phyloP scores from a whole-genome alignment of 106 monocot genomes.

The Acorus calamus region DNA sequence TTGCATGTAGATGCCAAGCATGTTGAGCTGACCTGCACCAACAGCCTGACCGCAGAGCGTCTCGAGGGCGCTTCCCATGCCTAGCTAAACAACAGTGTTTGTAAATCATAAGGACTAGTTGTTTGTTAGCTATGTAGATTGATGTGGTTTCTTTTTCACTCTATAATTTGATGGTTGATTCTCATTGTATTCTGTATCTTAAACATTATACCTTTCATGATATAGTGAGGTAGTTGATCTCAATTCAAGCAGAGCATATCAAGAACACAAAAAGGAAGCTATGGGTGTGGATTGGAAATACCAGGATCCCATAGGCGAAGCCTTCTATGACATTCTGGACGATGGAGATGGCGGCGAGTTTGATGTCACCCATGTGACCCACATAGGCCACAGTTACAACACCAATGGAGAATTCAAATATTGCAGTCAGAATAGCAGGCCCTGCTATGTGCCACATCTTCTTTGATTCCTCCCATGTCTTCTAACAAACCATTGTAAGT shows the following conservation, averaged over 20 bases:
- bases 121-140: no score
- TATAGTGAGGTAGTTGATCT: no score
- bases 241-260: no score
- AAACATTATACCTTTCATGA: no score
- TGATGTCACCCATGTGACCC: slow-evolving; percentile 1
- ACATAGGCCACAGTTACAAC: neutral
- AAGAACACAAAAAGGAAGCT: no score
- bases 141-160: no score
- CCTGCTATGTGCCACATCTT: neutral
- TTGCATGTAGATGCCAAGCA: neutral
- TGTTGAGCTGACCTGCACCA: neutral
- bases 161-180: no score
- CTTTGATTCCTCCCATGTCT: slow-evolving; percentile 3
- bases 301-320: slow-evolving; percentile 2
- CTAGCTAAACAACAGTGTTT: neutral
- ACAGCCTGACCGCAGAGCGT: neutral
- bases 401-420: neutral
- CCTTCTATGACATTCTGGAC: neutral
- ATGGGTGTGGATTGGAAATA: neutral
- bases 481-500: neutral
- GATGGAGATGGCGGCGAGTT: slow-evolving; percentile 6
- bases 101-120: neutral
- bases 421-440: neutral
- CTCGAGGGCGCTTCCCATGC: neutral
- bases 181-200: no score